A percentile compares a stretch with the other conserved stretches of the same genome.
These are phyloP conservation scores for Acidiella bohemica DNA, from an alignment of 495 filamentous ascomycete genomes.

Conservation along the genomic window DNA sequence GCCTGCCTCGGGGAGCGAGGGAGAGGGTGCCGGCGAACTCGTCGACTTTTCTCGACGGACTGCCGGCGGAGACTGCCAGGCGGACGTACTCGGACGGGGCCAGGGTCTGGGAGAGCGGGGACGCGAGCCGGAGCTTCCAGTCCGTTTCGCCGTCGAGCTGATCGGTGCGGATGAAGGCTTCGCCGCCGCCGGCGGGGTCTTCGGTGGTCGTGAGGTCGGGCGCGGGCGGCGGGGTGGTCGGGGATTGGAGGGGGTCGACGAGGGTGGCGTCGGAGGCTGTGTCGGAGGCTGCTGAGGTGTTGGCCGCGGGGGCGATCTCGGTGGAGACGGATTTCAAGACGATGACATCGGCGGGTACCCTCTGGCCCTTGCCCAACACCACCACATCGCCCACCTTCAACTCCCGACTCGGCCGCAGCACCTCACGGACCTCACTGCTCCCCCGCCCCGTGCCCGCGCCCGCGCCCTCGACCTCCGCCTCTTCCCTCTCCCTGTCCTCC, in stretches of 20 bases:
- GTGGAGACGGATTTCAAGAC: conserved; percentile 71
- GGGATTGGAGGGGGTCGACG: conserved; percentile 25
- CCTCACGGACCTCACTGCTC: conserved; percentile 42
- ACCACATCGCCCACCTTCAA: conserved; percentile 90
- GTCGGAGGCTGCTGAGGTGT: conserved; percentile 15
- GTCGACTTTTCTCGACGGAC: conserved; percentile 84
- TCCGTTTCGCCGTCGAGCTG: conserved; percentile 98
- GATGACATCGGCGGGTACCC: conserved; percentile 87
- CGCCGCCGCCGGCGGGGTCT: conserved; percentile 39
- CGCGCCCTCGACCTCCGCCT: conserved; percentile 32
- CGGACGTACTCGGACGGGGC: conserved; percentile 53
- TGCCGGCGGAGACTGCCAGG: conserved; percentile 66
- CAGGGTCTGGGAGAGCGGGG: conserved; percentile 65
- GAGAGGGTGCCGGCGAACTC: conserved; percentile 83
- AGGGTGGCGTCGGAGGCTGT: conserved; percentile 27
- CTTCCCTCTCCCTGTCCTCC: conserved; percentile 22
- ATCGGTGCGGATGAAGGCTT: conserved; percentile 95
- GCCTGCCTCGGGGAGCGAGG: conserved; percentile 26
- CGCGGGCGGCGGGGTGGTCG: conserved; percentile 8
- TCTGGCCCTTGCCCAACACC: conserved; percentile 77
- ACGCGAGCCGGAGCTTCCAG: conserved; percentile 90
- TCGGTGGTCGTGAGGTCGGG: conserved; percentile 13
- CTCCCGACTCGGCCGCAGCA: conserved; percentile 69
- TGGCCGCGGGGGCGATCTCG: conserved; percentile 54
- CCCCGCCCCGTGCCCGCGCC: conserved; percentile 30